Percentiles rank a stretch among this genome's conserved stretches.
These are phyloP conservation scores for Colletotrichum magnum DNA, from an alignment of 2,329 filamentous ascomycete species.

Conservation along the genomic window DNA sequence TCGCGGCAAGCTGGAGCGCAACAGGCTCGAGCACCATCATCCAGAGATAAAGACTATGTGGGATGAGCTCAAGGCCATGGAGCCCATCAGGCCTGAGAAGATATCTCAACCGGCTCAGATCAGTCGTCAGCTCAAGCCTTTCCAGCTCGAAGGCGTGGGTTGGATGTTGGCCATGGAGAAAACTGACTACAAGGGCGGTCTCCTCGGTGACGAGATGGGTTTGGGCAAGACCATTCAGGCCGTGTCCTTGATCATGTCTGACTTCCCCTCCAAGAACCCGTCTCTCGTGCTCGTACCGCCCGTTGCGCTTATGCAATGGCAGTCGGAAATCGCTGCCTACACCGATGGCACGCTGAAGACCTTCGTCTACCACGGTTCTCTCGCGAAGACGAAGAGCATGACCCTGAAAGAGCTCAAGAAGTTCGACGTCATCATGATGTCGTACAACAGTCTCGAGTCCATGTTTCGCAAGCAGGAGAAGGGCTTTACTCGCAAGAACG, in stretches of 20 bases:
- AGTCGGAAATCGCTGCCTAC: conserved; percentile 82
- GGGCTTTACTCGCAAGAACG: conserved; percentile 86
- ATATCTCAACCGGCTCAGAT: conserved; percentile 84
- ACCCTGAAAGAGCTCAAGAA: conserved; percentile 81
- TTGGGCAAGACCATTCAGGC: conserved; percentile 99
- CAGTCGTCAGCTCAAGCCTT: conserved; percentile 87
- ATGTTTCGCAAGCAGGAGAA: conserved; percentile 94
- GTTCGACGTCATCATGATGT: conserved; percentile 97
- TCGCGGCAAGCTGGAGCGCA: conserved; percentile 64
- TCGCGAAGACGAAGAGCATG: conserved; percentile 84
- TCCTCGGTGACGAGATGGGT: conserved; percentile 98
- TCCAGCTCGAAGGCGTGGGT: conserved; percentile 92
- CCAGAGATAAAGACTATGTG: conserved; percentile 89
- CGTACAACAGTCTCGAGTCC: conserved; percentile 92
- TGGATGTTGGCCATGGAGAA: conserved; percentile 96
- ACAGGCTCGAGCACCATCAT: conserved; percentile 81
- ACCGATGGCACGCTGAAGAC: conserved; percentile 93
- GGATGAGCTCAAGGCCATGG: conserved; percentile 78
- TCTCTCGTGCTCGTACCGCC: conserved; percentile 92
- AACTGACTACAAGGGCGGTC: conserved; percentile 86
- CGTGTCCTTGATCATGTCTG: conserved; percentile 97
- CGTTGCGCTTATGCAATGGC: conserved; percentile 97
- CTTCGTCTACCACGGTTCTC: conserved; percentile 90
- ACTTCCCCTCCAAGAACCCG: conserved; percentile 84
- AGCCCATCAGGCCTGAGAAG: conserved; percentile 72